Percentiles rank a stretch among this genome's conserved stretches.
Conservation (phyloP, 1,139 yeast species). For the Geotrichum cucujoidarum region DNA sequence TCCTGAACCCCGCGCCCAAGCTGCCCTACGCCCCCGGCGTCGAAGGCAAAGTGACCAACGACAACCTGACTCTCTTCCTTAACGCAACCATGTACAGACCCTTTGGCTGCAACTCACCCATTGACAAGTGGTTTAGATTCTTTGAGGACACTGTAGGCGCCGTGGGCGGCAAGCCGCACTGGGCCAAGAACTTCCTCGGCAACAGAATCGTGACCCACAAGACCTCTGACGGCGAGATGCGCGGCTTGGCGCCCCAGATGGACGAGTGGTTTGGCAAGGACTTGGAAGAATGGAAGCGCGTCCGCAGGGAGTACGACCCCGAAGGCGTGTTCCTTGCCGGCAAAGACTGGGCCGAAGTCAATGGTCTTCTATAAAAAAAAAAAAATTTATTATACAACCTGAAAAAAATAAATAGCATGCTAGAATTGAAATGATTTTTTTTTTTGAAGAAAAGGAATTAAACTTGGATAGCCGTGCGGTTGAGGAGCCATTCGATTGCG, state of each 20-base stretch:
- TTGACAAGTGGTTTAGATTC: slow-evolving; percentile 74
- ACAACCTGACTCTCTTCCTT: slow-evolving; percentile 76
- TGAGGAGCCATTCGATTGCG: neutral
- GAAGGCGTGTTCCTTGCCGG: slow-evolving; percentile 75
- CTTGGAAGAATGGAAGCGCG: slow-evolving; percentile 52
- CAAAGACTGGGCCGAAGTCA: slow-evolving; percentile 70
- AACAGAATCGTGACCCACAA: slow-evolving; percentile 23
- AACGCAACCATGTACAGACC: slow-evolving; percentile 97
- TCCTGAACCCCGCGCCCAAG: slow-evolving; percentile 71
- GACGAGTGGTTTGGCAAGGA: slow-evolving; percentile 78
- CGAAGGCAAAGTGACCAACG: slow-evolving; percentile 47
- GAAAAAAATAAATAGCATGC: too few relatives aligned
- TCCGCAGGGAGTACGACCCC: slow-evolving; percentile 71
- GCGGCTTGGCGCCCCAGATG: slow-evolving; percentile 68
- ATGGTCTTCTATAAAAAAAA: slow-evolving; percentile 53
- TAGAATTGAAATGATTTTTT: too few relatives aligned
- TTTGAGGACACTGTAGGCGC: slow-evolving; percentile 73
- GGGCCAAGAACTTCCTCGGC: slow-evolving; percentile 98
- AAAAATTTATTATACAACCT: too few relatives aligned
- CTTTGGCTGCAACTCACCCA: slow-evolving; percentile 66
- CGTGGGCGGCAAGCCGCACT: slow-evolving; percentile 92
- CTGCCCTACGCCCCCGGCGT: slow-evolving; percentile 47
- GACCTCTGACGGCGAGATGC: slow-evolving; percentile 60
- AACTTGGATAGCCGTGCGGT: neutral
- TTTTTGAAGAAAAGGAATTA: too few relatives aligned